Evolutionary conservation across 108 stramenopile species (phyloP), one percentile per base, ranked within the genome.

Genomic region (Bacterosira constricta): DNA sequence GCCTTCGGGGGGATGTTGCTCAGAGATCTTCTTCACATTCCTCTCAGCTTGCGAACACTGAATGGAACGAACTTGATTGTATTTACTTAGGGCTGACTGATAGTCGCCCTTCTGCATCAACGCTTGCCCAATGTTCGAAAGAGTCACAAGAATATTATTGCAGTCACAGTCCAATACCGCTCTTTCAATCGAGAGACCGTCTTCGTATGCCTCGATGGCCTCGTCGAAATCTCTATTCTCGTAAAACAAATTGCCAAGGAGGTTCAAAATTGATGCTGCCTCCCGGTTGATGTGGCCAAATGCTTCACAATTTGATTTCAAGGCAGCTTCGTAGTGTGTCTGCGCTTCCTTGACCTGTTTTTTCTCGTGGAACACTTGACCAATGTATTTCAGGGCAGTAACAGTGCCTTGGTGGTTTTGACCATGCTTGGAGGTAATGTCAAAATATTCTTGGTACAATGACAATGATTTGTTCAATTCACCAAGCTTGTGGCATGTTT

Each of bases 91-190:
- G 13, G 90, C 88, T 12, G 63, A 13, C 12, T 71, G 70, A 42
- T 52, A 81, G 25, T 87, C 78, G 5, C 53, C 53, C 10, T 67
- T 58, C 57, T 86, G 86, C 65, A 82, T 76, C 56, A 82, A 70
- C 44, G 83, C 84, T 66, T 87, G 77, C 11, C 82, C 86, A 70
- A 87, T 86, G 67, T 87, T 87, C 9, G 76, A 75, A 44, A 83
- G 79, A 26, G 89, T 87, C 25, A 86, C 85, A 53, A 69, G 63
- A 32, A 86, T 59, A 35, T 87, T 87, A 35, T 74, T 45, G 65
- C 86, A 75, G 32, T 68, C 71, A 20, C 31, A 37, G 26, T 84
- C 78, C 58, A 86, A 56, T 3, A 82, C 83, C 23, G 47, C 65
- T 38, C 74, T 32, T 62, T 87, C 86, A 51, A 90, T 67, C 18